Conservation (phyloP, 805 yeast species). For the Candida mattraensis region DNA sequence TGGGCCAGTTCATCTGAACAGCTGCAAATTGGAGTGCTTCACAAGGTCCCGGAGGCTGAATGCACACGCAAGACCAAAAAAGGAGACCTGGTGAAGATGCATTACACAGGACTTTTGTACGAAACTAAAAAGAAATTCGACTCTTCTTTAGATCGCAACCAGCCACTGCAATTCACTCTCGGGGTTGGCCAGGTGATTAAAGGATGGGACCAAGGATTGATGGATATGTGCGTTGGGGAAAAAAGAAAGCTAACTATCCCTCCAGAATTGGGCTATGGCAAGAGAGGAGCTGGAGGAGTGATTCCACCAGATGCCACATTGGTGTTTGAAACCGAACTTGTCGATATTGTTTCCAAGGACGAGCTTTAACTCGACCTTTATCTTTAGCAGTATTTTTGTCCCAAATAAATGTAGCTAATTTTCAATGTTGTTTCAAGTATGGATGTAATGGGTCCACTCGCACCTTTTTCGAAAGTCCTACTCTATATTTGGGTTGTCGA, state of each 20-base stretch:
- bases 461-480: slow-evolving; percentile 19
- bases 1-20: background rate
- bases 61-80: slow-evolving; percentile 57
- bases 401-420: no score
- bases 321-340: slow-evolving; percentile 63
- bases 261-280: slow-evolving; percentile 75
- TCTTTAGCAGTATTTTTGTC: no score
- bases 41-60: slow-evolving; percentile 46
- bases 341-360: slow-evolving; percentile 41
- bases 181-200: slow-evolving; percentile 79
- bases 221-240: slow-evolving; percentile 87
- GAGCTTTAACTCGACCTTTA: slow-evolving; percentile 19
- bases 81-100: slow-evolving; percentile 74
- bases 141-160: slow-evolving; percentile 60
- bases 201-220: slow-evolving; percentile 90
- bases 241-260: slow-evolving; percentile 79
- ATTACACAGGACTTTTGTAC: slow-evolving; percentile 70
- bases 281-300: slow-evolving; percentile 61
- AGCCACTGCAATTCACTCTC: slow-evolving; percentile 69
- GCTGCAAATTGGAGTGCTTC: slow-evolving; percentile 41
- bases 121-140: slow-evolving; percentile 71
- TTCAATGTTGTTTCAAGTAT: slow-evolving; percentile 7
- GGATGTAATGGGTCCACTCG: slow-evolving; percentile 23
- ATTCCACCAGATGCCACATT: slow-evolving; percentile 80
- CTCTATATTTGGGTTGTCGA: slow-evolving; percentile 14